These are phyloP conservation scores for Novymonas esmeraldas DNA, from an alignment of 208 protist species.

Conservation along the genomic window DNA sequence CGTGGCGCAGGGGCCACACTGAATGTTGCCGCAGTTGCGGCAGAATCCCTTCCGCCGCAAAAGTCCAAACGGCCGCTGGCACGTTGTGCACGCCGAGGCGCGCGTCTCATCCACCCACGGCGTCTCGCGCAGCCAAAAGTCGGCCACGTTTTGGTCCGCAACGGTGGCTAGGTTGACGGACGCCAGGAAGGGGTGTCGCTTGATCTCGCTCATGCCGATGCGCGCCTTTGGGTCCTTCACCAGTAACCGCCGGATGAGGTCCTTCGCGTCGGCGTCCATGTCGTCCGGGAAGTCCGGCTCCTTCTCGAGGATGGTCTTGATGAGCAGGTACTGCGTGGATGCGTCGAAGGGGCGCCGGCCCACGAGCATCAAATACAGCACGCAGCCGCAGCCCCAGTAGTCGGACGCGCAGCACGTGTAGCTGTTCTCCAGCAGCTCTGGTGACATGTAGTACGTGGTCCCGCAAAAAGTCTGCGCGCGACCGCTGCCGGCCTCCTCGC, in stretches of 20 bases:
- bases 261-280: conserved; percentile 72
- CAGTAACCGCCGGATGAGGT: conserved; percentile 80
- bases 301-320: conserved; percentile 87
- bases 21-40: conserved; percentile 83
- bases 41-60: conserved; percentile 81
- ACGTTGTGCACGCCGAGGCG: conserved; percentile 67
- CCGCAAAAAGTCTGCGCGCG: conserved; percentile 90
- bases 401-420: conserved; percentile 94
- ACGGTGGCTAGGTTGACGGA: conserved; percentile 67
- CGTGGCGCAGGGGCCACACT: conserved; percentile 73
- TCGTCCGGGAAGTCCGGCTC: conserved; percentile 73
- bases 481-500: conserved; percentile 54
- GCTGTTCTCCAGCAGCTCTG: conserved; percentile 91
- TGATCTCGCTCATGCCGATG: conserved; percentile 65
- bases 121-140: conserved; percentile 73
- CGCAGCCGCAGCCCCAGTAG: conserved; percentile 94
- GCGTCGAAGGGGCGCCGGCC: conserved; percentile 89
- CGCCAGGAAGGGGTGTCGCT: conserved; percentile 80
- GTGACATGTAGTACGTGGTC: conserved; percentile 94
- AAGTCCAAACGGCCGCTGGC: conserved; percentile 57
- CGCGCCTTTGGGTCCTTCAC: conserved; percentile 72
- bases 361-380: conserved; percentile 92
- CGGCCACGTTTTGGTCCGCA: conserved; percentile 31
- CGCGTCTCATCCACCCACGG: conserved; percentile 83
- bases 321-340: conserved; percentile 86